These are phyloP conservation scores for Pneumocystis wakefieldiae DNA, from an alignment of 1,139 yeast species.

Conservation along the genomic window DNA sequence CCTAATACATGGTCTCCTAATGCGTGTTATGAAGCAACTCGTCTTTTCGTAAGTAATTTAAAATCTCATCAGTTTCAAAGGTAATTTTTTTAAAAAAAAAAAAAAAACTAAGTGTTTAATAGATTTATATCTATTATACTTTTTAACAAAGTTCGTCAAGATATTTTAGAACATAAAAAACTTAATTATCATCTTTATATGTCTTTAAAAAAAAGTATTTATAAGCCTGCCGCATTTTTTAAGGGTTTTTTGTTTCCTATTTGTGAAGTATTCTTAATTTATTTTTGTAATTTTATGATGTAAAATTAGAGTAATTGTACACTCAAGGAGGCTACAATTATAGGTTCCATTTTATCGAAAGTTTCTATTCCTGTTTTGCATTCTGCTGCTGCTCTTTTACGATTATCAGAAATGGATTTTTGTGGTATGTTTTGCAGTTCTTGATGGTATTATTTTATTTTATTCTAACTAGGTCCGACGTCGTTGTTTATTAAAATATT, in stretches of 20 bases:
- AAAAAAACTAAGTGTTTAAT: not conserved
- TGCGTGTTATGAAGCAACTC: slow-evolving; percentile 88
- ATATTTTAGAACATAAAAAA: slow-evolving; percentile 53
- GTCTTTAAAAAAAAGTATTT: slow-evolving; percentile 77
- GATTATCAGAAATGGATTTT: slow-evolving; percentile 58
- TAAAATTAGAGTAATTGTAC: slow-evolving; percentile 38
- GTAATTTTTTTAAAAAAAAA: not conserved
- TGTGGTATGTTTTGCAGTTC: not conserved
- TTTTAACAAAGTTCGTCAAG: slow-evolving; percentile 68
- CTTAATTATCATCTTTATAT: slow-evolving; percentile 82
- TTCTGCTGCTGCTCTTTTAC: slow-evolving; percentile 86
- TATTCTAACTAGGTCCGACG: slow-evolving; percentile 58
- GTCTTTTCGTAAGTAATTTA: slow-evolving; percentile 78
- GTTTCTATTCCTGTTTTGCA: slow-evolving; percentile 89
- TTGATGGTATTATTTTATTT: slow-evolving; percentile 2
- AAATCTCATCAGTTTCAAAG: slow-evolving; percentile 72
- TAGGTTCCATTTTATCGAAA: slow-evolving; percentile 77
- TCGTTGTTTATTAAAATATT: slow-evolving; percentile 80
- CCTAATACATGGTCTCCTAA: slow-evolving; percentile 96
- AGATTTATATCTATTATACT: slow-evolving; percentile 61
- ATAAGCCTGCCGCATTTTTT: slow-evolving; percentile 95
- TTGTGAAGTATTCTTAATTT: slow-evolving; percentile 31
- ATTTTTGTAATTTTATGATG: not conserved
- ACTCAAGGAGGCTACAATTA: slow-evolving; percentile 86
- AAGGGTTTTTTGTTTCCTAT: slow-evolving; percentile 89